Base-by-base conservation (phyloP, 176 grass and related monocot species). In the Elaeis guineensis region DNA sequence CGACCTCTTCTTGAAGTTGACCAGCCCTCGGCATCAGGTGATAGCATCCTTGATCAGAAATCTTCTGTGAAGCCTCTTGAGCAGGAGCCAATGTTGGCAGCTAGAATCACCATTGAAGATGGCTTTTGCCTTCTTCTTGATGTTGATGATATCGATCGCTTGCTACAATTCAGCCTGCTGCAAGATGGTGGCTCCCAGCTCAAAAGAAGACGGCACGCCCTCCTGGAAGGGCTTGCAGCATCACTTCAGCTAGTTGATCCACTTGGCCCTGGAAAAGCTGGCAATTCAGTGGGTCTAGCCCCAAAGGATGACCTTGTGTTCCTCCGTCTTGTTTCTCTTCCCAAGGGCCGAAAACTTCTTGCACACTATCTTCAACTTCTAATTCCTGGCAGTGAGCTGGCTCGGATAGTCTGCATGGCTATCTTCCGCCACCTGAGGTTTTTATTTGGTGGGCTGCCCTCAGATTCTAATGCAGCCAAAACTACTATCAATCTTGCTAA, bases 1-100 rank as follows among this genome's bases (percentile, higher is more conserved):
- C 84, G 84, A 11, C 89, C 89, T 3, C 85, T 94, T 72, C 79
- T 94, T 61, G 89, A 94, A 74, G 80, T 94, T 72, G 84, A 94
- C 67, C 71, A 56, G 65, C 55, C 59, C 16, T 87, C 77, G 29
- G 52, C 67, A 66, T 56, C 72, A 17, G 50, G 23, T 18, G 73
- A 87, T 49, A 61, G 57, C 54, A 72, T 63, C 35, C 51, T 68
- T 70, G 80, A 84, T 56, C 58, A 63, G 18, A 89, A 89, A 70
- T 70, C 74, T 71, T 30, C 26, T 22, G 61, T 71, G 50, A 94
- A 85, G 55, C 67, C 84, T 76, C 80, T 94, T 61, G 89, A 94
- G 5, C 74, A 94, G 64, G 89, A 94, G 55, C 80, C 89, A 44
- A 78, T 94, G 84, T 68, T 94, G 28, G 89, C 81, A 74, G 89